Conservation (phyloP, 2,329 filamentous ascomycete species). For the Microdochium paspali region DNA sequence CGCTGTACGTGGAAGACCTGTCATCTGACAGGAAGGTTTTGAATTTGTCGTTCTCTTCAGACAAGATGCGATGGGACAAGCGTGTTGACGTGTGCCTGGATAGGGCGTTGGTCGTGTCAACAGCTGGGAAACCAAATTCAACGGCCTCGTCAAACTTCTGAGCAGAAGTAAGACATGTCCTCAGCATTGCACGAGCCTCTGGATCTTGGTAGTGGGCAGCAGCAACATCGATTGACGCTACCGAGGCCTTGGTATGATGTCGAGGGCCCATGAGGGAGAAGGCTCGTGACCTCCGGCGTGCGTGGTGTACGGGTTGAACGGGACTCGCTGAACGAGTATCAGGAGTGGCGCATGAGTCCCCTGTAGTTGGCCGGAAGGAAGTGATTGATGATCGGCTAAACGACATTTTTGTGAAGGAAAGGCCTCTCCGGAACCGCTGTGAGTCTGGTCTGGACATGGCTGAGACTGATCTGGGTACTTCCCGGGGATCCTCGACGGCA, state of each 20-base stretch:
- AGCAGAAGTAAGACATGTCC: slow-evolving; percentile 77
- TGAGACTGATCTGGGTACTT: slow-evolving; percentile 45
- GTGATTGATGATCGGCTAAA: slow-evolving; percentile 47
- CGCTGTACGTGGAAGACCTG: slow-evolving; percentile 42
- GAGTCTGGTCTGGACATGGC: slow-evolving; percentile 33
- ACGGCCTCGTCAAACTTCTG: slow-evolving; percentile 95
- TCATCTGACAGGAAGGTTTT: slow-evolving; percentile 50
- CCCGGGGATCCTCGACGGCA: slow-evolving; percentile 61
- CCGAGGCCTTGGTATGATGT: slow-evolving; percentile 31
- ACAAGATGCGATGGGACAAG: slow-evolving; percentile 15
- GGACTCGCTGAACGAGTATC: slow-evolving; percentile 15
- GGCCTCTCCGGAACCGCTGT: slow-evolving; percentile 57
- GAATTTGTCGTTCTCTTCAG: slow-evolving; percentile 37
- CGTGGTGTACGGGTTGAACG: slow-evolving; percentile 22
- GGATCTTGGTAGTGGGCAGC: slow-evolving; percentile 86
- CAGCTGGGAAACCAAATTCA: slow-evolving; percentile 81
- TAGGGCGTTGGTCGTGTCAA: slow-evolving; percentile 29
- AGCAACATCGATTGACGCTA: slow-evolving; percentile 54
- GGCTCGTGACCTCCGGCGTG: slow-evolving; percentile 41
- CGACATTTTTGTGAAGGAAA: slow-evolving; percentile 61
- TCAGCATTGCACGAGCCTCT: slow-evolving; percentile 75
- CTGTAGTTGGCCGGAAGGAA: slow-evolving; percentile 35
- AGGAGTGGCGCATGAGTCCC: slow-evolving; percentile 24
- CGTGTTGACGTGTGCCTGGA: slow-evolving; percentile 8
- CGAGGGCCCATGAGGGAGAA: slow-evolving; percentile 44